Evolutionary conservation across 495 filamentous ascomycete species (phyloP), one percentile per base, ranked within the genome.

Genomic region (Xylaria nigripes): DNA sequence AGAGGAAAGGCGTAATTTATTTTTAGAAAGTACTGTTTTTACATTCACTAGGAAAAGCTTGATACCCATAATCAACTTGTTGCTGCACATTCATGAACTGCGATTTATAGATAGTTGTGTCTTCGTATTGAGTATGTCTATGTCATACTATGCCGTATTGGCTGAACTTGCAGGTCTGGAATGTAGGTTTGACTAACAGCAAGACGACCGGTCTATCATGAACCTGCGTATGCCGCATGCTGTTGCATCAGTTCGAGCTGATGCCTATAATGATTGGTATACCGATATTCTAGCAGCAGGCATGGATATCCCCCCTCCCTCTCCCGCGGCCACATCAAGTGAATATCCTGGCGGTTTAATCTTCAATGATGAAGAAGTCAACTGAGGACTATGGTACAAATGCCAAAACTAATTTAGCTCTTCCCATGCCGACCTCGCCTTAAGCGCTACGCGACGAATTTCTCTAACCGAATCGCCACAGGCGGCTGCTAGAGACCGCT

Each of bases 391-490:
- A n/a, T n/a, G 27, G 25, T 9, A 29, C 25, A 29, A 6, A 34
- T 9, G 6, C 13, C 3, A 44, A 30, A 2, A 12, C 36, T 48
- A 66, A 51, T 45, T 46, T n/a, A 66, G 51, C 7, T n/a, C 51
- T n/a, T 62, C 62, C 74, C 74, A 77, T 22, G 60, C 69, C 51
- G 58, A 67, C 57, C 74, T 70, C 16, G 74, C 72, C 45, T 46
- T 38, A 43, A 69, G 50, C 23, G 74, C 74, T 48, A 62, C 64
- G 45, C 66, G 66, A 36, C 74, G 60, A 49, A 74, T 66, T 51
- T 70, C 72, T 46, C 74, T 60, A 3, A 72, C 72, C 29, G 70
- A 56, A 57, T 77, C 71, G 2, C 73, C 74, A 32, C 72, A 72
- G 13, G 73, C 72, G 15, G 56, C 42, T 3, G 70, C 66, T 48